Conservation (phyloP, 148 eudicot genomes). For the Rhododendron molle region DNA sequence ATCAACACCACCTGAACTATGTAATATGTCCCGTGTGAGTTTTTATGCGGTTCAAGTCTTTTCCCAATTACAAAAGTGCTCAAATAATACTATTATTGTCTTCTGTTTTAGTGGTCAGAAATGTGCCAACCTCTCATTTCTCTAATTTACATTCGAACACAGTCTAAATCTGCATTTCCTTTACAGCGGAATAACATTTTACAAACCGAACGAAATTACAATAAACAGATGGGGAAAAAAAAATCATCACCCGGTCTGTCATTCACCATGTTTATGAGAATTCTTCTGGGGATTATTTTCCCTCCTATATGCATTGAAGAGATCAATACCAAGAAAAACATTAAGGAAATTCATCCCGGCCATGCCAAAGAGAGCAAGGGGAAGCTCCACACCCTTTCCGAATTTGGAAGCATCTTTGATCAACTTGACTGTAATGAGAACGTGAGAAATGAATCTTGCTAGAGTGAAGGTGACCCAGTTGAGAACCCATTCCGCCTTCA, state of each 20-base stretch:
- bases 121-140: not conserved
- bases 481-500: constrained; percentile 78
- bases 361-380: constrained; percentile 86
- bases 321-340: constrained; percentile 67
- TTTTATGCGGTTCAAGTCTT: no score
- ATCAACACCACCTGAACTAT: not conserved
- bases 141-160: not conserved
- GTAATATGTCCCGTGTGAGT: no score
- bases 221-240: not conserved
- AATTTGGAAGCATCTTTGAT: constrained; percentile 74
- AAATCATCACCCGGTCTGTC: not conserved
- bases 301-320: constrained; percentile 50
- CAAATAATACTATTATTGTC: not conserved
- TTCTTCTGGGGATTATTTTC: constrained; percentile 33
- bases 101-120: not conserved
- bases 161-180: not conserved
- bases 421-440: constrained; percentile 68
- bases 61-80: no score
- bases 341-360: constrained; percentile 77
- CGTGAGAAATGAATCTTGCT: constrained; percentile 60
- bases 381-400: constrained; percentile 67
- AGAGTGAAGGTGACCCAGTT: constrained; percentile 65
- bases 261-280: constrained; percentile 27
- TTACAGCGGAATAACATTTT: not conserved
- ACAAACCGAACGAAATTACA: not conserved